Conservation (phyloP, 495 filamentous ascomycete species). For the Clavariopsis aquatica region DNA sequence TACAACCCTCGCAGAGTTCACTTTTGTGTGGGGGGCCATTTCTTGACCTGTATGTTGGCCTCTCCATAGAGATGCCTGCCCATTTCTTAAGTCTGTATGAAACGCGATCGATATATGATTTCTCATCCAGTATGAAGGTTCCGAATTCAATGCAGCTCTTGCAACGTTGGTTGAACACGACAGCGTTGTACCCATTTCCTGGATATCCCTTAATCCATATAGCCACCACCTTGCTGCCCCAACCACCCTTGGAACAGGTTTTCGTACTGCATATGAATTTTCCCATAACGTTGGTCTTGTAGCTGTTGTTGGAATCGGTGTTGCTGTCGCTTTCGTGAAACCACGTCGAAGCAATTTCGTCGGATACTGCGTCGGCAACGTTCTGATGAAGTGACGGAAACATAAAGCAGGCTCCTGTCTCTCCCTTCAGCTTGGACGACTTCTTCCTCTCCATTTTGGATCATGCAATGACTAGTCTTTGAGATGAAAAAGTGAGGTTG, state of each 20-base stretch:
- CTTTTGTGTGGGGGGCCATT: constrained; percentile 10
- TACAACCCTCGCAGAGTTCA: constrained; percentile 21
- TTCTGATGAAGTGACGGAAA: constrained; percentile 17
- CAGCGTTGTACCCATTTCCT: constrained; percentile 22
- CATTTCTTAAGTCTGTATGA: constrained; percentile 26
- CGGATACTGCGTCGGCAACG: constrained; percentile 1
- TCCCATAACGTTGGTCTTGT: constrained; percentile 21
- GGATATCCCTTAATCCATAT: constrained; percentile 21
- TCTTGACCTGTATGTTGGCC: not conserved
- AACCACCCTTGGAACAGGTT: constrained; percentile 8
- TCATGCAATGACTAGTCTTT: constrained; percentile 6
- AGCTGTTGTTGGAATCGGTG: constrained; percentile 10
- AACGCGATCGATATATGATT: constrained; percentile 25
- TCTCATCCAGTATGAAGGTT: constrained; percentile 10
- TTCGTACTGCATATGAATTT: constrained; percentile 19
- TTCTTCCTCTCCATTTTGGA: constrained; percentile 22
- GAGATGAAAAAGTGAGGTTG: constrained; percentile 15
- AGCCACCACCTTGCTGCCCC: constrained; percentile 17
- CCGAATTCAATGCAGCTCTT: constrained; percentile 10
- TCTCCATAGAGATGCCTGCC: constrained; percentile 10
- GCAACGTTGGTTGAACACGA: constrained; percentile 23
- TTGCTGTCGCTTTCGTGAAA: constrained; percentile 17
- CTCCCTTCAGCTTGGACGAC: constrained; percentile 13
- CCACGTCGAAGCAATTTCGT: constrained; percentile 1
- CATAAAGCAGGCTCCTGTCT: constrained; percentile 21